Conservation (phyloP, 2,329 filamentous ascomycete species). For the Cladosporium sp. region DNA sequence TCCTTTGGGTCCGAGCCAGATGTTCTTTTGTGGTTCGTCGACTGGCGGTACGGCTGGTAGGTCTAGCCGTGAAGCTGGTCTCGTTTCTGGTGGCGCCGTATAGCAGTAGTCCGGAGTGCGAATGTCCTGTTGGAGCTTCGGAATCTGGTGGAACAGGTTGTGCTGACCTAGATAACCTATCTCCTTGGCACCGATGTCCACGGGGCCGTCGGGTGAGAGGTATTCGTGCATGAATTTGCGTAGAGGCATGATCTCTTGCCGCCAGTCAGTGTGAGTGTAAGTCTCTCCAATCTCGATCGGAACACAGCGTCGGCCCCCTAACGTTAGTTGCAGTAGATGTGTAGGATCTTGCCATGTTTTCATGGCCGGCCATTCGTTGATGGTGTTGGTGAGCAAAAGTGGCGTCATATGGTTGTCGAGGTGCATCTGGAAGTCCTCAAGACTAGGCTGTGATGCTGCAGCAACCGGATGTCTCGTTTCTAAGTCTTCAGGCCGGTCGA, state of each 20-base stretch:
- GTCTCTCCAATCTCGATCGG: conserved; percentile 79
- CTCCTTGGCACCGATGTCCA: conserved; percentile 47
- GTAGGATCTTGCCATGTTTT: conserved; percentile 69
- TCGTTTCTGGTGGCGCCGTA: conserved; percentile 61
- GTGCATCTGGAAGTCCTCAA: conserved; percentile 34
- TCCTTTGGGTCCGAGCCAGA: conserved; percentile 85
- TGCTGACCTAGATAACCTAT: conserved; percentile 90
- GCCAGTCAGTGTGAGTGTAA: conserved; percentile 85
- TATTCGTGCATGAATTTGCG: conserved; percentile 65
- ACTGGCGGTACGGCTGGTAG: conserved; percentile 29
- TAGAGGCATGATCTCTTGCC: conserved; percentile 77
- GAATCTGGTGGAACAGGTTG: conserved; percentile 80
- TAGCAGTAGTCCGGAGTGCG: conserved; percentile 82
- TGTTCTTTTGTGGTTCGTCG: conserved; percentile 71
- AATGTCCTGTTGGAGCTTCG: conserved; percentile 73
- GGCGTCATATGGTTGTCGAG: conserved; percentile 46
- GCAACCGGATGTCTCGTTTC: conserved; percentile 18
- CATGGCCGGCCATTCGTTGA: conserved; percentile 77
- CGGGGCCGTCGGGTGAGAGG: conserved; percentile 45
- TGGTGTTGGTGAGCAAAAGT: conserved; percentile 66
- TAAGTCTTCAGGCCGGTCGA: conserved; percentile 20
- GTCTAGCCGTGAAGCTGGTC: conserved; percentile 26
- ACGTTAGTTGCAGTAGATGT: conserved; percentile 73
- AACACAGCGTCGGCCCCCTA: conserved; percentile 75
- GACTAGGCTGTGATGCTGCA: conserved; percentile 8